Evolutionary conservation across 805 yeast species (phyloP).

Genomic region (Suhomyces sp.): DNA sequence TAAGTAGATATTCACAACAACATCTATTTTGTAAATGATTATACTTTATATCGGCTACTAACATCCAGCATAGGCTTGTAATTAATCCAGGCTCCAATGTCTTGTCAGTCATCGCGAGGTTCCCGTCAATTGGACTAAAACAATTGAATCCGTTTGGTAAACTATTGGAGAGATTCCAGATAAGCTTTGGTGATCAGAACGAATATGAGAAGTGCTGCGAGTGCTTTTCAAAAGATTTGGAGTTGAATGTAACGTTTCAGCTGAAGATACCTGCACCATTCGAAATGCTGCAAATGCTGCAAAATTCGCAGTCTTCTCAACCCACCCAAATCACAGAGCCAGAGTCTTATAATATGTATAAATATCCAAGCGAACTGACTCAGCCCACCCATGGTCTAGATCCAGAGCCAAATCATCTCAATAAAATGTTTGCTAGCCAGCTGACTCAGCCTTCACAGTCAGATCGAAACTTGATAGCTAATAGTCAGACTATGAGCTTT

Average conservation of each 20-base stretch:
- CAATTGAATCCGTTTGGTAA: slow-evolving; percentile 17
- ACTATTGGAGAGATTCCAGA: slow-evolving; percentile 26
- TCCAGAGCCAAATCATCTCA: not conserved
- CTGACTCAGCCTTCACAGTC: not conserved
- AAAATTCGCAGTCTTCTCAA: not conserved
- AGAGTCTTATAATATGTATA: not conserved
- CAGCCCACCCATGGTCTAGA: not conserved
- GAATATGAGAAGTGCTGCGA: slow-evolving; percentile 12
- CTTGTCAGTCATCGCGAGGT: slow-evolving; percentile 18
- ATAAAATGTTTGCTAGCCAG: not conserved
- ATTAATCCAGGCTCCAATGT: slow-evolving; percentile 6
- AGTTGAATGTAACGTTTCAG: not conserved
- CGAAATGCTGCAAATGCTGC: not conserved
- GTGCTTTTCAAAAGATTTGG: slow-evolving; percentile 5
- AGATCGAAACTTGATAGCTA: not conserved
- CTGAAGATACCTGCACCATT: not conserved
- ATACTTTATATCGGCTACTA: no score
- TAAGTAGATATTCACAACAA: no score
- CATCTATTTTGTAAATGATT: no score
- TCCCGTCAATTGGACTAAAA: slow-evolving; percentile 31
- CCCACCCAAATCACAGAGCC: not conserved
- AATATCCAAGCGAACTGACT: not conserved
- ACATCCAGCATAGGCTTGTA: slow-evolving; percentile 11
- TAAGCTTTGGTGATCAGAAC: slow-evolving; percentile 16
- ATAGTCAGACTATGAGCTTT: not conserved